phyloP scores from a whole-genome alignment of 2,329 filamentous ascomycete species.

The Fusarium proliferatum region DNA sequence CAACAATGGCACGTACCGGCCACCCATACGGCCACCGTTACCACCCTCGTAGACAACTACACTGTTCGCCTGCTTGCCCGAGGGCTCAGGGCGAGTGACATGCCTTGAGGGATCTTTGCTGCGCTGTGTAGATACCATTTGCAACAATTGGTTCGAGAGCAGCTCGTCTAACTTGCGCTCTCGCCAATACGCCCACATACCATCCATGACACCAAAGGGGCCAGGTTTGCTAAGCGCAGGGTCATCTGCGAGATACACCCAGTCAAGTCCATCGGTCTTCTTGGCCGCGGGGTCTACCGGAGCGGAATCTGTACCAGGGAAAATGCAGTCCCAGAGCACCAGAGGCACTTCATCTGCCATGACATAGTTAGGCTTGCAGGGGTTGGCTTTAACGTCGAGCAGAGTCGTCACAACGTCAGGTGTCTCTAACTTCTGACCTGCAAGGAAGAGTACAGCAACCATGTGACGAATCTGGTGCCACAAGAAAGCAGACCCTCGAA shows the following conservation, averaged over 20 bases:
- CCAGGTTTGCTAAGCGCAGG: constrained; percentile 70
- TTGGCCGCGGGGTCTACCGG: constrained; percentile 45
- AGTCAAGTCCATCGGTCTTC: constrained; percentile 71
- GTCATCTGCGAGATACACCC: constrained; percentile 82
- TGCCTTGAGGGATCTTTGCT: constrained; percentile 29
- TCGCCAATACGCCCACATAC: constrained; percentile 86
- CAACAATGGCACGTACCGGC: constrained; percentile 67
- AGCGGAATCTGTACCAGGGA: constrained; percentile 65
- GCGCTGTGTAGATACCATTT: constrained; percentile 63
- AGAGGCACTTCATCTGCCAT: constrained; percentile 92
- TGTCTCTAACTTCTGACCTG: constrained; percentile 87
- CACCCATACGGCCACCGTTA: constrained; percentile 60
- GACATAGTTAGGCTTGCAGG: constrained; percentile 84
- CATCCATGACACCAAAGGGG: constrained; percentile 73
- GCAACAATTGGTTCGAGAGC: constrained; percentile 78
- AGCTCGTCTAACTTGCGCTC: constrained; percentile 90
- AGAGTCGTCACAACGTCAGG: constrained; percentile 79
- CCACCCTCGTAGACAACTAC: constrained; percentile 65
- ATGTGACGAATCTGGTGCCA: constrained; percentile 99
- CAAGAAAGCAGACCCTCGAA: constrained; percentile 91
- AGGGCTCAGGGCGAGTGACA: constrained; percentile 19
- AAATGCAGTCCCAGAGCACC: constrained; percentile 96
- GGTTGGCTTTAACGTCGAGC: constrained; percentile 77
- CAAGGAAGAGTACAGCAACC: constrained; percentile 89
- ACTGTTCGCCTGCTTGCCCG: constrained; percentile 41